Conservation (phyloP, 2,329 filamentous ascomycete species). For the Fusarium bactridioides region DNA sequence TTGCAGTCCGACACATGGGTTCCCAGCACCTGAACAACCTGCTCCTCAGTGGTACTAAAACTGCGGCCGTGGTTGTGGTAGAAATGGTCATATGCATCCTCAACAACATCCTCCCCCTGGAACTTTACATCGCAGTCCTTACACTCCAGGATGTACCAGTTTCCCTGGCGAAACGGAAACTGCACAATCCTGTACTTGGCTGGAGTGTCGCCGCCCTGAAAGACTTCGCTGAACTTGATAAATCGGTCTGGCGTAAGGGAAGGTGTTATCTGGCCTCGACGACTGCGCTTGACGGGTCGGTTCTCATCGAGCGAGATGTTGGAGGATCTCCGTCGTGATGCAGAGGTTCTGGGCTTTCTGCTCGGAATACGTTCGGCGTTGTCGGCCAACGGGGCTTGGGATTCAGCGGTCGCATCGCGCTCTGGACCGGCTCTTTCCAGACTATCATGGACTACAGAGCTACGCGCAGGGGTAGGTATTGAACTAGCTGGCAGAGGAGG, state of each 20-base stretch:
- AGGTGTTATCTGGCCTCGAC: background rate
- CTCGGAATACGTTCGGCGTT: background rate
- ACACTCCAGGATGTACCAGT: background rate
- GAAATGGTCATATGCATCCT: background rate
- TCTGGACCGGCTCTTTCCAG: background rate
- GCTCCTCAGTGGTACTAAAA: background rate
- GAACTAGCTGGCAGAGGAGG: background rate
- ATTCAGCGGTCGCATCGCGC: background rate
- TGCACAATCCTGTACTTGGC: background rate
- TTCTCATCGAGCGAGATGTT: background rate
- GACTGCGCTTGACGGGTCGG: background rate
- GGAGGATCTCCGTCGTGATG: background rate
- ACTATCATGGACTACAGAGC: background rate
- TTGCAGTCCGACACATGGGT: background rate
- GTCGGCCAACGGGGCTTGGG: too few relatives aligned
- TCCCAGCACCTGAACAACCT: background rate
- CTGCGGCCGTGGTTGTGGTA: background rate
- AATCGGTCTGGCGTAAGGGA: background rate
- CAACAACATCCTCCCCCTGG: background rate
- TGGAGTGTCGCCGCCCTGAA: background rate
- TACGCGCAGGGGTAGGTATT: background rate
- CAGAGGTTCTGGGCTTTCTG: background rate
- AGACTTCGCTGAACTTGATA: background rate
- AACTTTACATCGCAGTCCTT: background rate
- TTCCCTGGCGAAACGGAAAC: background rate